Base-by-base conservation (phyloP, 2,329 filamentous ascomycete genomes). In the Lachnellula hyalina region DNA sequence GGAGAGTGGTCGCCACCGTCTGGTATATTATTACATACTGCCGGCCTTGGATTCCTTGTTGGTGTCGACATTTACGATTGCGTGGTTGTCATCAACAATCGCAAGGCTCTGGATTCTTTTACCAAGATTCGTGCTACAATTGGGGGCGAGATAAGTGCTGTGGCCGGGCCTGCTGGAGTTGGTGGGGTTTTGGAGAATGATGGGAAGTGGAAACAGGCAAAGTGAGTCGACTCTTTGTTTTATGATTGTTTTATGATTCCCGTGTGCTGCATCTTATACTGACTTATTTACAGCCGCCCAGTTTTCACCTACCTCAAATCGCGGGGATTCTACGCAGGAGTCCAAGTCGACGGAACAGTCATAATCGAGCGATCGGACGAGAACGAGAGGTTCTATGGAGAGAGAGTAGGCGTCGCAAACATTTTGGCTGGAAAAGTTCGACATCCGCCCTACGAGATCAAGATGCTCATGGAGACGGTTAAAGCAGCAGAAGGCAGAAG, bases 1-100 rank as follows among this genome's bases (percentile, higher is more conserved):
- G 91, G 92, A 6, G 86, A 85, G 61, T 96, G 92, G 92, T 94
- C 90, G 60, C 89, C 91, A 8, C 93, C 93, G 0, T 95, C 90
- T 0, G 92, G 89, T 47, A 91, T 97, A 61, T 82, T 96, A 75
- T 79, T 96, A 47, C 93, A 97, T 68, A 96, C 93, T 0, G 84
- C 90, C 1, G 90, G 88, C 0, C 79, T 96, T 35, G 93, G 91
- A 36, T 96, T 97, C 67, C 81, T 96, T 51, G 86, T 92, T 5
- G 93, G 92, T 2, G 87, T 96, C 41, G 93, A 97, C 68, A 91
- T 96, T 34, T 97, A 96, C 75, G 93, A 97, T 70, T 96, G 92
- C 67, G 88, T 97, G 14, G 81, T 96, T 8, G 88, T 96, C 36
- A 92, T 96, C 68, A 96, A 96, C 74, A 91, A 88, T 45, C 83